Base-by-base conservation (phyloP, 2,329 filamentous ascomycete genomes). In the Diaporthe caulivora region DNA sequence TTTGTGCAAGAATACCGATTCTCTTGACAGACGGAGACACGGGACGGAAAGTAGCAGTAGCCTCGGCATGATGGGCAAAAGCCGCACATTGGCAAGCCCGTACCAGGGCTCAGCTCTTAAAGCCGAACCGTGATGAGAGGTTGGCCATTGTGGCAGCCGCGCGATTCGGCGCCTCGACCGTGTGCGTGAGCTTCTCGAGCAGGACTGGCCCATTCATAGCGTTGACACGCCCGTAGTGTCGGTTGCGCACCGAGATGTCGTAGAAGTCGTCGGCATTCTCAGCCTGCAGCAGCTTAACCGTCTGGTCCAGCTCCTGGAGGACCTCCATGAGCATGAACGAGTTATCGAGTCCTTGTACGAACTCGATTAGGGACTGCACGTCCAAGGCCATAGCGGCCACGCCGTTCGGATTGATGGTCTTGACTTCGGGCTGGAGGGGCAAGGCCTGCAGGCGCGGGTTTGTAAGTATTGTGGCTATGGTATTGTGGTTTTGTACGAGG, bases 211-310 rank as follows among this genome's bases (percentile, higher is more conserved):
- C 97, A 81, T 97, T 97, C 81, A 97, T 87, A 69, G 94, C 93
- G 83, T 98, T 95, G 44, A 99, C 97, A 70, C 95, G 92, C 21
- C 95, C 94, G 81, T 98, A 99, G 81, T 98, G 97, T 85, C 94
- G 95, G 84, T 98, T 98, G 69, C 95, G 88, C 18, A 93, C 94
- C 7, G 93, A 93, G 65, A 97, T 93, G 80, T 99, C 97, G 81
- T 97, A 99, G 83, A 98, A 99, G 82, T 98, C 96, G 77, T 98
- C 95, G n/a, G 94, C 91, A 78, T 97, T 97, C 53, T 97, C 95
- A 1, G 90, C 90, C 80, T 94, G 92, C 89, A 99, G 93, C 34
- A 99, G 87, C 74, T 93, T 91, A 60, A 98, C 93, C 1, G 97
- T 98, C 85, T 99, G 97, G 78, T 96, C 92, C 47, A 99, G 87